phyloP scores from a whole-genome alignment of 169 alveolate species.

The Plasmodium coatneyi region DNA sequence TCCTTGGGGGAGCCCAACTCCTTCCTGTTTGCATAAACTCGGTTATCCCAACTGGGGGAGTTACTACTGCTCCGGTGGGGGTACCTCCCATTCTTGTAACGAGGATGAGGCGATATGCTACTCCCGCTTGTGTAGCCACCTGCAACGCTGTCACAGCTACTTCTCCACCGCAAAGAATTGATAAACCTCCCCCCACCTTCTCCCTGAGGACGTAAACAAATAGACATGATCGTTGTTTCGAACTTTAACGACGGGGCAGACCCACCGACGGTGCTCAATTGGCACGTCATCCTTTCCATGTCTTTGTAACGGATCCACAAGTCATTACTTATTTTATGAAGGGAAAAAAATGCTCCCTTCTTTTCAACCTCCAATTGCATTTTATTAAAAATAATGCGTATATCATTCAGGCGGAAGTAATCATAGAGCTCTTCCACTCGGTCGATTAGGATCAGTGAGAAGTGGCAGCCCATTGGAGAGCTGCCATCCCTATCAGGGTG shows the following conservation, averaged over 20 bases:
- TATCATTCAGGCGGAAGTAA: constrained; percentile 43
- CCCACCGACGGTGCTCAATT: constrained; percentile 1
- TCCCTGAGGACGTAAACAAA: constrained; percentile 2
- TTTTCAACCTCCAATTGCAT: constrained; percentile 10
- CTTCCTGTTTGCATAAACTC: neutral
- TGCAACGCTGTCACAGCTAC: neutral
- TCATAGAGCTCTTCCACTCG: constrained; percentile 28
- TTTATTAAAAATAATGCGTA: constrained; percentile 14
- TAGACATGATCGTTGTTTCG: constrained; percentile 26
- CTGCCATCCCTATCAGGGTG: neutral
- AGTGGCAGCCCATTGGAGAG: constrained; percentile 29
- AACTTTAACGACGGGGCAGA: neutral
- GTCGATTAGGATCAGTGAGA: constrained; percentile 28
- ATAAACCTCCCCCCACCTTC: neutral
- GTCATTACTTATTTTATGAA: neutral
- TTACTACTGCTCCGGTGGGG: neutral
- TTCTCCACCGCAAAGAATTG: neutral
- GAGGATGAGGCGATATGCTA: neutral
- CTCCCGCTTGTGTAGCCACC: neutral
- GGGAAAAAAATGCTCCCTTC: neutral
- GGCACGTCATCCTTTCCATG: constrained; percentile 13
- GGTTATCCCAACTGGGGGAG: neutral
- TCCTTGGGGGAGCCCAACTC: neutral
- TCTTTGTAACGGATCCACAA: constrained; percentile 15
- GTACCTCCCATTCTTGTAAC: neutral